These are phyloP conservation scores for Coniochaeta sp. DNA, from an alignment of 2,329 filamentous ascomycete species.

Conservation along the genomic window DNA sequence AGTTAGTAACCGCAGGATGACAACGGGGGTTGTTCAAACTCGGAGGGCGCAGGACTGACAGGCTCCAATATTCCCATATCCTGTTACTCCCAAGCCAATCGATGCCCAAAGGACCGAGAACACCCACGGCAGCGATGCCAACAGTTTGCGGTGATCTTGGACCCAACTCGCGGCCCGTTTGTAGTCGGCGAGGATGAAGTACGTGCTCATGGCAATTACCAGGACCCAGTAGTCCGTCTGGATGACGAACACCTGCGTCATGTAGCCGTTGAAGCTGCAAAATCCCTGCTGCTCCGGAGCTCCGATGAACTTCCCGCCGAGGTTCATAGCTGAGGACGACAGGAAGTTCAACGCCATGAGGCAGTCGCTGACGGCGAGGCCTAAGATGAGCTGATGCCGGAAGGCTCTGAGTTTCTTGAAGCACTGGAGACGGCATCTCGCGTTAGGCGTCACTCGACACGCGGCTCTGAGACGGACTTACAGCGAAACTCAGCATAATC, in stretches of 20 bases:
- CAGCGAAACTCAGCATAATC: too few species aligned
- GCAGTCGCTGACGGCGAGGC: constrained; percentile 30
- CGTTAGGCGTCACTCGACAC: too few species aligned
- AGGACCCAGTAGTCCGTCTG: constrained; percentile 37
- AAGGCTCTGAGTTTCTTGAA: too few species aligned
- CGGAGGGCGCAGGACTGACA: too few species aligned
- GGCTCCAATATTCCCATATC: constrained; percentile 26
- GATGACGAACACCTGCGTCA: constrained; percentile 32
- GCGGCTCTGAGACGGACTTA: too few species aligned
- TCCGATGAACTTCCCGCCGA: constrained; percentile 22
- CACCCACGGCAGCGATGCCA: constrained; percentile 22
- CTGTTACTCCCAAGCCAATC: constrained; percentile 18
- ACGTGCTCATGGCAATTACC: constrained; percentile 31
- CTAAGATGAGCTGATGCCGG: too few species aligned
- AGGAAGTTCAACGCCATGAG: constrained; percentile 32
- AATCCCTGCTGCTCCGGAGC: constrained; percentile 19
- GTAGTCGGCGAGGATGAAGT: constrained; percentile 28
- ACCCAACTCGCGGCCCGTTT: constrained; percentile 27
- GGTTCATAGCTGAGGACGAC: constrained; percentile 24
- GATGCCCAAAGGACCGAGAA: constrained; percentile 26
- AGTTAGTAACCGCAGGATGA: too few species aligned
- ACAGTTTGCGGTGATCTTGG: constrained; percentile 17
- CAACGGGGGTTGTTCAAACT: too few species aligned
- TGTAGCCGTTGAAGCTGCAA: constrained; percentile 32
- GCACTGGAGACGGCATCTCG: too few species aligned